These are phyloP conservation scores for Oryza officinalis DNA, from an alignment of 176 grass and related monocot species.

Conservation along the genomic window DNA sequence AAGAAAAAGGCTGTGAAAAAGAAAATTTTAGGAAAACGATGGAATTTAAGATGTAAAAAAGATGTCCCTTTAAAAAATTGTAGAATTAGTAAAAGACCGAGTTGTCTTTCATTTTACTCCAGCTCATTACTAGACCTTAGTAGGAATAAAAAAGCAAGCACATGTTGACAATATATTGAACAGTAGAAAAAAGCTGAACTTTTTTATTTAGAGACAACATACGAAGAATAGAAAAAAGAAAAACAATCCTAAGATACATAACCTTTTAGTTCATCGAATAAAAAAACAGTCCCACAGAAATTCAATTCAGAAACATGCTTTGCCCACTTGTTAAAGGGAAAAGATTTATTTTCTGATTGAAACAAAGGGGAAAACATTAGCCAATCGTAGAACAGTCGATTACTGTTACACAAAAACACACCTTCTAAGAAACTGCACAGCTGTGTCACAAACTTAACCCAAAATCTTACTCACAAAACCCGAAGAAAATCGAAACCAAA, in stretches of 20 bases:
- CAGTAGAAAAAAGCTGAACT: not conserved
- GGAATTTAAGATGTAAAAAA: not conserved
- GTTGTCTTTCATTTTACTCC: not conserved
- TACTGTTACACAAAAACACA: not conserved
- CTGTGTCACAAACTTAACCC: not conserved
- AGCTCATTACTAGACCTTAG: not conserved
- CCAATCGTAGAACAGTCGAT: not conserved
- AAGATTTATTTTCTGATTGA: not conserved
- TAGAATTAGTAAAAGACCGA: not conserved
- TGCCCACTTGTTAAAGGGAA: not conserved
- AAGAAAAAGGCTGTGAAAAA: not conserved
- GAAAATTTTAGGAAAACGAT: not conserved
- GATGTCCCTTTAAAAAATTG: not conserved
- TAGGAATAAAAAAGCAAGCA: not conserved
- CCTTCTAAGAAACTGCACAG: not conserved
- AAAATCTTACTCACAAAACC: not conserved
- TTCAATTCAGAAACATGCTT: not conserved
- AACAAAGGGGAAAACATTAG: not conserved
- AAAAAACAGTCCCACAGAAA: not conserved
- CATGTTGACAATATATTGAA: not conserved
- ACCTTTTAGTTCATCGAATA: not conserved
- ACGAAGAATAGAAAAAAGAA: too few relatives aligned
- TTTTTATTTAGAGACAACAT: too few relatives aligned
- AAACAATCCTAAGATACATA: not conserved
- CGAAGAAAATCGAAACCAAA: not conserved